A percentile compares a stretch with the other conserved stretches of the same genome.
phyloP scores from a whole-genome alignment of 352 stramenopile genomes.

The Pythium folliculosum region DNA sequence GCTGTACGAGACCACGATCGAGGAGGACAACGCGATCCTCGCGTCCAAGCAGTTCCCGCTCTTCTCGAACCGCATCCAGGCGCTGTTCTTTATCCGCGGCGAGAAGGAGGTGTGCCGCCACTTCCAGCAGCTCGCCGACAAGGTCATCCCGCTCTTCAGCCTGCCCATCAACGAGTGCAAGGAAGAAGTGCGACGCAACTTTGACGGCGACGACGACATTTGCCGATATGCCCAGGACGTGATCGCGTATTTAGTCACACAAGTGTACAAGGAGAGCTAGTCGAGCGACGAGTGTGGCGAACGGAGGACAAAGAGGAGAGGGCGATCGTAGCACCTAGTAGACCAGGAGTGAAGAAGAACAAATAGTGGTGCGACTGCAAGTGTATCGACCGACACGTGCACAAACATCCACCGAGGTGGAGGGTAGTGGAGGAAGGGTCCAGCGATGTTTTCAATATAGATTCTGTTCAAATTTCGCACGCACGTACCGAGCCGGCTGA shows the following conservation, averaged over 20 bases:
- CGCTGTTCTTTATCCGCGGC: slow-evolving; percentile 87
- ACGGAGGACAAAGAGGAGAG: neutral
- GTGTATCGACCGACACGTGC: neutral
- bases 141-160: slow-evolving; percentile 81
- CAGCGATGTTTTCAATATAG: slow-evolving; percentile 1
- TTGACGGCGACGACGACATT: slow-evolving; percentile 78
- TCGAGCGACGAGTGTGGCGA: neutral
- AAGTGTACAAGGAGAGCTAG: slow-evolving; percentile 81
- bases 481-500: neutral
- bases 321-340: neutral
- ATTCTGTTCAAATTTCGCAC: slow-evolving; percentile 2
- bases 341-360: neutral
- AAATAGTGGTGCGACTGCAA: neutral
- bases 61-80: slow-evolving; percentile 89
- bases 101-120: slow-evolving; percentile 89
- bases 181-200: slow-evolving; percentile 70
- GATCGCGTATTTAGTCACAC: slow-evolving; percentile 87
- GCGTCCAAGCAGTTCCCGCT: slow-evolving; percentile 76
- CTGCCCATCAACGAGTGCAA: slow-evolving; percentile 68
- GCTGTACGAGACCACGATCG: slow-evolving; percentile 84
- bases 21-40: slow-evolving; percentile 84
- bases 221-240: slow-evolving; percentile 88
- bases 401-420: neutral
- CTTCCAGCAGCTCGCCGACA: slow-evolving; percentile 81
- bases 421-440: neutral